Base-by-base conservation (phyloP, 257 asterid species). In the Solanum pimpinellifolium region DNA sequence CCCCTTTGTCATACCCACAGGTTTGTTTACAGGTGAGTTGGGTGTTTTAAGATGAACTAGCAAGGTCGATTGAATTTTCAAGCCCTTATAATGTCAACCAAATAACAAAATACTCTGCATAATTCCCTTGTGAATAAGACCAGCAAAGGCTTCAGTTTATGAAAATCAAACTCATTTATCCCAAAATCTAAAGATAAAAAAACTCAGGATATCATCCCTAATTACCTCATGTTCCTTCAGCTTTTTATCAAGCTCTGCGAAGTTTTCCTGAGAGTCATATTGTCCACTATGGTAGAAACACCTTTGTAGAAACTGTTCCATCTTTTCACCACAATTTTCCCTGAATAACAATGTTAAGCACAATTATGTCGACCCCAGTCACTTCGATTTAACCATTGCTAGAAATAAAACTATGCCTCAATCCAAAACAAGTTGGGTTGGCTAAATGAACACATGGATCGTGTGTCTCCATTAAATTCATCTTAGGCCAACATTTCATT, bases 231-330 rank as follows among this genome's bases (percentile, higher is more conserved):
- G 99, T 87, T 94, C 94, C 91, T 91, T 91, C 89, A 97, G 95
- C 52, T 93, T 94, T 88, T 72, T 87, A 93, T 97, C 94, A 47
- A 97, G 98, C 89, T 94, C 96, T 86, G 74, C 72, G 87, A 97
- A 97, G 85, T 97, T 89, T 46, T 94, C 91, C 72, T 85, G 90
- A 16, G 98, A 94, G 90, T 97, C 98, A 86, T 97, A 97, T 90
- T 94, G 95, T 72, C 99, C 99, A 70, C 95, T 91, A 86, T 97
- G 97, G 92, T 97, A 97, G 91, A 95, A 97, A 84, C 99, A 97
- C 89, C 98, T 92, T 11, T 91, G 82, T 29, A 97, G 92, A 91
- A 97, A 97, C 89, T 97, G 92, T 80, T 97, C 98, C 95, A 97
- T 97, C 92, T 95, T 97, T 90, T 95, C 99, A 66, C 93, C 92